A percentile compares a stretch with the other conserved stretches of the same genome.
Evolutionary conservation across 2,329 filamentous ascomycete species (phyloP).

Genomic region (Ophiostoma pallidulum): DNA sequence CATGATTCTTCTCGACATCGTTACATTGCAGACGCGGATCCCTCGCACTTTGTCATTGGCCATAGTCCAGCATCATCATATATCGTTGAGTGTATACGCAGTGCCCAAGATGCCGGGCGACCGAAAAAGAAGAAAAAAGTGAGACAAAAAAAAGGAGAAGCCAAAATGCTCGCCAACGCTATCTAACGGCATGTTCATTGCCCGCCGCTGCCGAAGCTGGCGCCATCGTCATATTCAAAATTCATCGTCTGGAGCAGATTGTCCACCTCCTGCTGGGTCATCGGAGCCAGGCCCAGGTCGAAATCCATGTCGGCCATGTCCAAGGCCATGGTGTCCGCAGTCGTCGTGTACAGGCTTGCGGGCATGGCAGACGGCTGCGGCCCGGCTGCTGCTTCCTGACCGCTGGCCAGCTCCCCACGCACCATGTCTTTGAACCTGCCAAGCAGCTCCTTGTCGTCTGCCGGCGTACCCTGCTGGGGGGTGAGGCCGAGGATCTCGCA

Average conservation of each 20-base stretch:
- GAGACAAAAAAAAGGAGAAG: no score
- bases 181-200: no score
- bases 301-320: constrained; percentile 22
- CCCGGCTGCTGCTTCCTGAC: constrained; percentile 5
- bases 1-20: no score
- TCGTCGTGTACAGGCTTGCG: background rate
- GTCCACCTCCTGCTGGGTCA: constrained; percentile 30
- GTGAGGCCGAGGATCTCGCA: constrained; percentile 36
- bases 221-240: constrained; percentile 29
- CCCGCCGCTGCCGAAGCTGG: constrained; percentile 11
- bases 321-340: background rate
- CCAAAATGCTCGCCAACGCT: no score
- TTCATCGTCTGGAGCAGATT: constrained; percentile 35
- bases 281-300: constrained; percentile 19
- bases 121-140: no score
- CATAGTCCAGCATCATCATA: no score
- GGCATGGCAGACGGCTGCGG: constrained; percentile 8
- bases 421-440: constrained; percentile 44
- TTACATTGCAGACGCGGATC: no score
- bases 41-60: no score
- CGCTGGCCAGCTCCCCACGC: constrained; percentile 20
- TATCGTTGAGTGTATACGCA: no score
- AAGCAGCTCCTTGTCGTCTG: constrained; percentile 44
- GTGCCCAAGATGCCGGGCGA: no score
- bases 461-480: constrained; percentile 35